Percentiles rank a stretch among this genome's conserved stretches.
Conservation (phyloP, 495 filamentous ascomycete species). For the Pyronema omphalodes region DNA sequence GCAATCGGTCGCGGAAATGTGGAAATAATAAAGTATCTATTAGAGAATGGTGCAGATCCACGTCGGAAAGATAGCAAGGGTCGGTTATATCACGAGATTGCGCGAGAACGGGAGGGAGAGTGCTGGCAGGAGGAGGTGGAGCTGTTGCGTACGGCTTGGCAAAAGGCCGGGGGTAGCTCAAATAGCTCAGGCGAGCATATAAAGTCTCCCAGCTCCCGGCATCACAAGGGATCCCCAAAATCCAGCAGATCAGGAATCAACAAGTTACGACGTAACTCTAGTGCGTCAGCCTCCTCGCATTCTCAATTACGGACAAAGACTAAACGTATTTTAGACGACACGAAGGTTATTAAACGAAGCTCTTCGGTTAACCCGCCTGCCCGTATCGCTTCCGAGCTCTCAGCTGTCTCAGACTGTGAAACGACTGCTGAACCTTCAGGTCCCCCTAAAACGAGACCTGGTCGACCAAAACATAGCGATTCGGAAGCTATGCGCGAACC, state of each 20-base stretch:
- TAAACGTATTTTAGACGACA: not conserved
- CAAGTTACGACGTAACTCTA: slow-evolving; percentile 3
- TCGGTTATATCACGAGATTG: slow-evolving; percentile 67
- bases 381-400: slow-evolving; percentile 8
- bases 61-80: slow-evolving; percentile 41
- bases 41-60: slow-evolving; percentile 28
- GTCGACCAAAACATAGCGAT: slow-evolving; percentile 19
- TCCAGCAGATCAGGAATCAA: not conserved
- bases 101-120: slow-evolving; percentile 59
- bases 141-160: slow-evolving; percentile 62
- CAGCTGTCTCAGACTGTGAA: slow-evolving; percentile 16
- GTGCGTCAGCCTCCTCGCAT: not conserved
- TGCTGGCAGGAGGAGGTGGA: slow-evolving; percentile 78
- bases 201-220: slow-evolving; percentile 3
- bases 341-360: slow-evolving; percentile 6
- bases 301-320: not conserved
- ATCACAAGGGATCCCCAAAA: slow-evolving; percentile 12
- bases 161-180: slow-evolving; percentile 28
- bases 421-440: slow-evolving; percentile 16
- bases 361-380: slow-evolving; percentile 18
- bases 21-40: slow-evolving; percentile 58
- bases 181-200: slow-evolving; percentile 8
- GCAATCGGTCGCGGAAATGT: slow-evolving; percentile 83
- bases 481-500: slow-evolving; percentile 14
- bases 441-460: slow-evolving; percentile 13